These are phyloP conservation scores for Wickerhamiella australiensis DNA, from an alignment of 805 yeast species.

Conservation along the genomic window DNA sequence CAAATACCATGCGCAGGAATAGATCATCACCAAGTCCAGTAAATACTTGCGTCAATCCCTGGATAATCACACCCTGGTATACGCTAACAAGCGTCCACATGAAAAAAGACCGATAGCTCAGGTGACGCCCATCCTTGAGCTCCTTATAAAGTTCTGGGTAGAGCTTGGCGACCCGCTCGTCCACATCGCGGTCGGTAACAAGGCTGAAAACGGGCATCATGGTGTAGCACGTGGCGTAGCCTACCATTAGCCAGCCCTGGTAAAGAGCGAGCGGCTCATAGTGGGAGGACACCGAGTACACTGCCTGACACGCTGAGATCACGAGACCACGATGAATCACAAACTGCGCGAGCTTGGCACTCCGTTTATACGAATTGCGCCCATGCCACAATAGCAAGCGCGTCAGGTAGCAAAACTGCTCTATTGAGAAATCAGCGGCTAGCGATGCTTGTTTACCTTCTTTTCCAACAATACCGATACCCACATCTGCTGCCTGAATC, in stretches of 20 bases:
- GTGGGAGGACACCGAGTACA: conserved; percentile 69
- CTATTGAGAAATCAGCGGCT: conserved; percentile 92
- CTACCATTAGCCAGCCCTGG: conserved; percentile 97
- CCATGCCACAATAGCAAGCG: conserved; percentile 94
- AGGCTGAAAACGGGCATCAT: conserved; percentile 97
- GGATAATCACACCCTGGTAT: conserved; percentile 84
- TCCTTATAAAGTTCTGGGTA: conserved; percentile 95
- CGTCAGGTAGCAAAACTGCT: conserved; percentile 80
- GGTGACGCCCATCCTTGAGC: conserved; percentile 72
- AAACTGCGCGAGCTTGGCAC: conserved; percentile 90
- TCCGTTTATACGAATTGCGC: conserved; percentile 87
- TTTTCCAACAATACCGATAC: conserved; percentile 97
- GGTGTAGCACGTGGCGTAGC: conserved; percentile 91
- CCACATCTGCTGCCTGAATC: conserved; percentile 98
- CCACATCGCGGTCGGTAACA: conserved; percentile 83
- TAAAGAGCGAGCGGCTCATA: conserved; percentile 91
- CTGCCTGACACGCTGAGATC: conserved; percentile 90
- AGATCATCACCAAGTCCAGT: conserved; percentile 44
- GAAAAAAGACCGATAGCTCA: conserved; percentile 77
- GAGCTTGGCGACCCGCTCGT: conserved; percentile 71
- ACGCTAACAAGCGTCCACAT: conserved; percentile 82
- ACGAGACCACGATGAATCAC: conserved; percentile 92
- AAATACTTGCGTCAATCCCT: conserved; percentile 66
- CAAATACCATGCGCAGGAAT: conserved; percentile 69
- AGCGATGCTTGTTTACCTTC: conserved; percentile 96